These are phyloP conservation scores for Cinnamomum micranthum DNA, from an alignment of 164 flowering plant genomes.

Conservation along the genomic window DNA sequence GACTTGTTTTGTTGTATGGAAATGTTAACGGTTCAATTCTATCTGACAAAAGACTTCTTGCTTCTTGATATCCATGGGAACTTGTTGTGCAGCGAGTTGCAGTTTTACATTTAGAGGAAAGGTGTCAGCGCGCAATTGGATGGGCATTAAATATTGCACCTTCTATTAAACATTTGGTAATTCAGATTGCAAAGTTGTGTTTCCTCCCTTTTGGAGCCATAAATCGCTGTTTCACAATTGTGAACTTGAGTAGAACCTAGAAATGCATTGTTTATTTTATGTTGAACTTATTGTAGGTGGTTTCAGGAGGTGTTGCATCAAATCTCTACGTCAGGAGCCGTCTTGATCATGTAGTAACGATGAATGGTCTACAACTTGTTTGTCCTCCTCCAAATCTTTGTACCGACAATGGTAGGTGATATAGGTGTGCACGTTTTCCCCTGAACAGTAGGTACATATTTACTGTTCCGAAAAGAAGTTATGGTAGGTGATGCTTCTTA, in stretches of 20 bases:
- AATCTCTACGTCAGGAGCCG: slow-evolving; percentile 79
- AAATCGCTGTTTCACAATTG: neutral
- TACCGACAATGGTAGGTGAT: slow-evolving; percentile 82
- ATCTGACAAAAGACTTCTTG: neutral
- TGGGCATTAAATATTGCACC: slow-evolving; percentile 92
- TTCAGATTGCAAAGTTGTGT: slow-evolving; percentile 4
- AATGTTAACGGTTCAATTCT: neutral
- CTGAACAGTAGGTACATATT: no score
- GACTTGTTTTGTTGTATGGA: neutral
- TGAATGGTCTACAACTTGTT: slow-evolving; percentile 58
- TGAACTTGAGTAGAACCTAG: neutral
- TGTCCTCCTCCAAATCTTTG: slow-evolving; percentile 98
- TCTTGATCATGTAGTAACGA: slow-evolving; percentile 56
- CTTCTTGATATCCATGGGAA: neutral
- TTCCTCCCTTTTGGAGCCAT: neutral
- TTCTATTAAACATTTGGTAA: slow-evolving; percentile 65
- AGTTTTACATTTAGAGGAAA: slow-evolving; percentile 89
- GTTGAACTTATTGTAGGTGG: slow-evolving; percentile 48
- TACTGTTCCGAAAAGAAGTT: no score
- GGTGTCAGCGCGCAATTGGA: slow-evolving; percentile 85
- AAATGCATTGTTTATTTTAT: neutral
- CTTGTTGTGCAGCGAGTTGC: slow-evolving; percentile 72
- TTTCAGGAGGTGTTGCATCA: slow-evolving; percentile 97
- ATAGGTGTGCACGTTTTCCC: neutral
- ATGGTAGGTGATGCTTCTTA: no score